Conservation (phyloP, 257 asterid species). For the Solanum rostratum region DNA sequence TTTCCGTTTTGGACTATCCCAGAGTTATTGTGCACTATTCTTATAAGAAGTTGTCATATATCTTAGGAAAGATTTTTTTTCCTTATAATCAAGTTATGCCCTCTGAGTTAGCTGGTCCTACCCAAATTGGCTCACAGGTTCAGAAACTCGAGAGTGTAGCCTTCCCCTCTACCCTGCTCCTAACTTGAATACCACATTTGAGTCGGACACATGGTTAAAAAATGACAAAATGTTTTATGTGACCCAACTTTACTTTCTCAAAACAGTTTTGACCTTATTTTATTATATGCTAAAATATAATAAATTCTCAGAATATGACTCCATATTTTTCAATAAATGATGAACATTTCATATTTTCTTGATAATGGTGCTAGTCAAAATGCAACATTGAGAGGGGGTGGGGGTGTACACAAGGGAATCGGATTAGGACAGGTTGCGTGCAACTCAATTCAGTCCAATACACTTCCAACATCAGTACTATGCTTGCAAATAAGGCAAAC, state of each 20-base stretch:
- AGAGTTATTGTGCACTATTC: not conserved
- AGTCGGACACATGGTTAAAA: not conserved
- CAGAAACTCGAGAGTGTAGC: not conserved
- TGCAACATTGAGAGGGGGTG: not conserved
- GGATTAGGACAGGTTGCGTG: not conserved
- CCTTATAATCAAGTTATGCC: not conserved
- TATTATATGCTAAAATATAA: not conserved
- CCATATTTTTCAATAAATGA: not conserved
- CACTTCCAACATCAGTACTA: not conserved
- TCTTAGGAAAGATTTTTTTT: not conserved
- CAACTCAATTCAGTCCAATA: not conserved
- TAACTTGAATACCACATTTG: not conserved
- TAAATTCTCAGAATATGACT: not conserved
- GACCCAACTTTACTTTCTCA: not conserved
- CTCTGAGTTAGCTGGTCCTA: not conserved
- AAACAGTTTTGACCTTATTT: not conserved
- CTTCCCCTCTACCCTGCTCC: not conserved
- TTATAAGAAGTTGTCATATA: not conserved
- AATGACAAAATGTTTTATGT: not conserved
- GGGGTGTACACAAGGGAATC: not conserved
- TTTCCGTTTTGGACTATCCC: not conserved
- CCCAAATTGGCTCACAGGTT: not conserved
- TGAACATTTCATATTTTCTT: not conserved
- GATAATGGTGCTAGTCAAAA: not conserved
- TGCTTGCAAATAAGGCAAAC: constrained; percentile 18